Base-by-base conservation (phyloP, 345 rosid genomes). In the Sapria himalayana region DNA sequence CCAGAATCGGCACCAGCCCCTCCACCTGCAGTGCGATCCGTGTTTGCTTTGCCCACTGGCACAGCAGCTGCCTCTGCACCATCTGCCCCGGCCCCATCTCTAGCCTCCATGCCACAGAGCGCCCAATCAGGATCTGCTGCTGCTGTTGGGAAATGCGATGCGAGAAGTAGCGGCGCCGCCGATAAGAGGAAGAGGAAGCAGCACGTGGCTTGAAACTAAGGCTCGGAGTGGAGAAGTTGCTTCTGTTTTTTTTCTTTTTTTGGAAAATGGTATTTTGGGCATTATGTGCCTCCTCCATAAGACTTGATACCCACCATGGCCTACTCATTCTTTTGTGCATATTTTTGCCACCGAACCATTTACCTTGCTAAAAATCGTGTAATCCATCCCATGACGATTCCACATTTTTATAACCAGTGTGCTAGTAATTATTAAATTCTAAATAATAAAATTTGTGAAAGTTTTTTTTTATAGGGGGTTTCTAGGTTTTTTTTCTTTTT, bases 171-270 rank as follows among this genome's bases (percentile, higher is more conserved):
- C 55, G 85, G 73, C 41, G 57, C 65, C 33, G 57, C 65, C 33
- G 98, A 82, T 46, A 70, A 92, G 38, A 70, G 89, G 61, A 80
- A 80, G 68, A 73, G 96, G 58, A 84, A 80, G 94, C 72, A 68
- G n/a, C n/a, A n/a, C n/a, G n/a, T n/a, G n/a, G n/a, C n/a, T n/a
- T 23, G 46, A 34, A 17, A 15, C 13, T n/a, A n/a, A n/a, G n/a
- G n/a, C n/a, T n/a, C n/a, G n/a, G n/a, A n/a, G n/a, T n/a, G n/a
- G n/a, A n/a, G n/a, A n/a, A n/a, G n/a, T n/a, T n/a, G n/a, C n/a
- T n/a, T n/a, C n/a, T n/a, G n/a, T n/a, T n/a, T n/a, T n/a, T 37
- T 33, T 3, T 13, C 15, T 8, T 15, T 24, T 9, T 33, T 1
- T 31, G 24, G 23, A 7, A 40, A 4, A 25, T 35, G 41, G 22